A percentile compares a stretch with the other conserved stretches of the same genome.
These are phyloP conservation scores for Gnomoniopsis smithogilvyi DNA, from an alignment of 2,329 filamentous ascomycete genomes.

Conservation along the genomic window DNA sequence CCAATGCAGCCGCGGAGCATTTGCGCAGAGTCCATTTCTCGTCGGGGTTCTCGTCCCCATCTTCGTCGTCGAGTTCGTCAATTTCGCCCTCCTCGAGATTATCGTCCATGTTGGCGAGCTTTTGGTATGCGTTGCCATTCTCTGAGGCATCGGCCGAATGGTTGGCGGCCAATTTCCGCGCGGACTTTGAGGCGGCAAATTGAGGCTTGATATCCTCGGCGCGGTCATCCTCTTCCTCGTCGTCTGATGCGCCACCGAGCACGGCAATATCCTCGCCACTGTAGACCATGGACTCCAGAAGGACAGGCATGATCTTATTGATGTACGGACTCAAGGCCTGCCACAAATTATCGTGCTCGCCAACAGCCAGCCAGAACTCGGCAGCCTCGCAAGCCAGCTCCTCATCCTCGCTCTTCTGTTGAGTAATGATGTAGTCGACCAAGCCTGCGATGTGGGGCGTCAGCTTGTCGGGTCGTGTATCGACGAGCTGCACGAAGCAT, in stretches of 20 bases:
- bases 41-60: constrained; percentile 80
- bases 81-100: constrained; percentile 87
- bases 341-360: constrained; percentile 81
- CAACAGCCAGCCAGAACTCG: constrained; percentile 95
- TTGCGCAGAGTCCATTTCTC: constrained; percentile 95
- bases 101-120: constrained; percentile 61
- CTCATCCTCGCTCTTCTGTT: constrained; percentile 84
- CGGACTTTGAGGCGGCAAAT: constrained; percentile 71
- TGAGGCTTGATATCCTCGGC: constrained; percentile 88
- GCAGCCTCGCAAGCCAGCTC: constrained; percentile 92
- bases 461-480: constrained; percentile 86
- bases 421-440: constrained; percentile 88
- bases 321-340: constrained; percentile 74
- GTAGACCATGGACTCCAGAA: constrained; percentile 95
- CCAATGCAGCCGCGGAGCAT: constrained; percentile 91
- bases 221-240: constrained; percentile 88
- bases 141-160: constrained; percentile 48
- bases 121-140: constrained; percentile 54
- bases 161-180: constrained; percentile 51
- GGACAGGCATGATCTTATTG: constrained; percentile 79
- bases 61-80: constrained; percentile 67
- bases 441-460: constrained; percentile 82
- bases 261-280: constrained; percentile 88
- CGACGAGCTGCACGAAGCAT: constrained; percentile 87
- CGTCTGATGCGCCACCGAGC: constrained; percentile 78